Base-by-base conservation (phyloP, 331 rosid genomes). In the Phaseolus coccineus region DNA sequence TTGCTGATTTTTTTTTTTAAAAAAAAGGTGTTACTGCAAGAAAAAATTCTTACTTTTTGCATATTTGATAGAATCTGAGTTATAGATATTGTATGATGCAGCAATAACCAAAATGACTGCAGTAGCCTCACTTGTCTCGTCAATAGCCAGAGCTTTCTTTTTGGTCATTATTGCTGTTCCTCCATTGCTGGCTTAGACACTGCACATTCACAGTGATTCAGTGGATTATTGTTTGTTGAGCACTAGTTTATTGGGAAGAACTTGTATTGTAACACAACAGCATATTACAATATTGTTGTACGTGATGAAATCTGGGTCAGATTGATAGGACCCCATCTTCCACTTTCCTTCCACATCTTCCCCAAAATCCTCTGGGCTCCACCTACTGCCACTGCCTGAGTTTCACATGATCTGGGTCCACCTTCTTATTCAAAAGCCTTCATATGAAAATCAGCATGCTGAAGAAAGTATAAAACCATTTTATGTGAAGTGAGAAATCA, bases 351-450 rank as follows among this genome's bases (percentile, higher is more conserved):
- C 1, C 0, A 12, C 48, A 31, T 71, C 52, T 55, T 24, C 66
- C 66, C 16, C 50, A 44, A 75, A 69, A 81, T 81, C 81, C 62
- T 1, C 50, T 68, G 73, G 85, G 72, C 51, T 42, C 77, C 68
- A 67, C 72, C 77, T 39, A 25, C 81, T 69, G 12, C 63, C 39
- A 6, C 48, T 78, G 12, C n/a, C 10, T 76, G 6, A 74, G 48
- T 35, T 61, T 74, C 80, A 81, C 84, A 47, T 81, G 84, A 51
- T 52, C 19, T 80, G 55, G 77, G 73, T 46, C 84, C 12, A 6
- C 35, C 25, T 51, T 55, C 25, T 9, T 44, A 40, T 8, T 46
- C 50, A 2, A 35, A 35, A 0, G 4, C 1, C 48, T 44, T 44
- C 14, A 10, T 44, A 44, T 39, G 8, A 39, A 39, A 16, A 65